A percentile compares a stretch with the other conserved stretches of the same genome.
phyloP scores from a whole-genome alignment of 169 alveolate species.

The Cryptosporidium andersoni region DNA sequence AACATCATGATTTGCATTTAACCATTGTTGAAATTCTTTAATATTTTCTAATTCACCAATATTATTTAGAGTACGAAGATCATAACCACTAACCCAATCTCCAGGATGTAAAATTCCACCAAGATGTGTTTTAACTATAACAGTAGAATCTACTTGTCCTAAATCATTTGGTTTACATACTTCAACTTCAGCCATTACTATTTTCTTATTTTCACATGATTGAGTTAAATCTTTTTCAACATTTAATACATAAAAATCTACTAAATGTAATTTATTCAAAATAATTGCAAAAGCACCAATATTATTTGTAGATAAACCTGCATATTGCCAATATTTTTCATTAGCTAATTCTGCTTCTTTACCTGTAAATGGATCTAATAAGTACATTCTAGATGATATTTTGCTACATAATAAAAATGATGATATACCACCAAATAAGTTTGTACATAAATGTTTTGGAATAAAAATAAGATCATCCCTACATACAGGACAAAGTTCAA shows the following conservation, averaged over 20 bases:
- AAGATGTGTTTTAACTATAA: conserved; percentile 82
- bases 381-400: conserved; percentile 82
- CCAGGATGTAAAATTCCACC: conserved; percentile 85
- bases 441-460: conserved; percentile 83
- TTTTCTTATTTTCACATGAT: not conserved
- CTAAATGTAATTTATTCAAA: conserved; percentile 47
- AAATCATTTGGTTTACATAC: conserved; percentile 65
- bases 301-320: conserved; percentile 14
- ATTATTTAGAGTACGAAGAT: conserved; percentile 77
- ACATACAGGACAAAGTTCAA: conserved; percentile 95
- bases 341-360: conserved; percentile 82
- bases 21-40: conserved; percentile 54
- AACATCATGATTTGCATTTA: conserved; percentile 78
- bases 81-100: conserved; percentile 88
- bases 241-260: conserved; percentile 55
- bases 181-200: conserved; percentile 67
- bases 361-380: conserved; percentile 86
- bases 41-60: conserved; percentile 52
- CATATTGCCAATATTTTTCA: conserved; percentile 85
- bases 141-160: conserved; percentile 73
- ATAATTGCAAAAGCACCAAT: conserved; percentile 13
- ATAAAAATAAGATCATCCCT: conserved; percentile 95
- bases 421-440: conserved; percentile 90
- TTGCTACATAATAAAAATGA: conserved; percentile 85
- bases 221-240: conserved; percentile 2